Base-by-base conservation (phyloP, 2,329 filamentous ascomycete species). In the Aspergillus novoparasiticus region DNA sequence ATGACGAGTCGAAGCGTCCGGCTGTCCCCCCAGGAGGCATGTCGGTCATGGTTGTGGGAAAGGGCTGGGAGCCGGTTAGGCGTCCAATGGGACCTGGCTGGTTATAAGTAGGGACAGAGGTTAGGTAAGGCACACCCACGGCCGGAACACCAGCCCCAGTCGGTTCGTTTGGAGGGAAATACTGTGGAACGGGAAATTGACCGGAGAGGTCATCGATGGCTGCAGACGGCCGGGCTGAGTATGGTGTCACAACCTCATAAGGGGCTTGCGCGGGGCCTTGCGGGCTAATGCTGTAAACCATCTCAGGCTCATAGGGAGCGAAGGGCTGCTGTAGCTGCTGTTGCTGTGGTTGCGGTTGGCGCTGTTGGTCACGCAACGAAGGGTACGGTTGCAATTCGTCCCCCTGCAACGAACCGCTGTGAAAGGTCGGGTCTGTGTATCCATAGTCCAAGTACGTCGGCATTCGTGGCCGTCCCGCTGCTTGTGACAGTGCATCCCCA, bases 281-380 rank as follows among this genome's bases (percentile, higher is more conserved):
- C 75, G 89, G 88, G 74, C 85, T 82, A 72, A 94, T 90, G 80
- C 89, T 89, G 83, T 96, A 96, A 85, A 95, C 89, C 82, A 94
- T 88, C 67, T 87, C 86, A 60, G 86, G 81, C 59, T 88, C 83
- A 71, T 88, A 88, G 68, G 81, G 80, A 59, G 79, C 73, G 72
- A 84, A 84, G 64, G 81, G 78, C 66, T 80, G 79, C 63, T 74
- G 77, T 34, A 30, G 72, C 82, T 88, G 82, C 86, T 90, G 75
- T 70, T 82, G 77, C 81, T 78, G 78, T 72, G 84, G 84, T 67
- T 78, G 78, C 50, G 86, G 83, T 69, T 85, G 83, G 65, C 89
- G 87, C 68, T 70, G 68, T 21, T 73, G 74, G 48, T 74, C 71
- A 85, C 64, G 83, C 82, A 77, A 91, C 93, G 71, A 89, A 88